phyloP scores from a whole-genome alignment of 345 rosid species.

The Eucalyptus guilfoylei region DNA sequence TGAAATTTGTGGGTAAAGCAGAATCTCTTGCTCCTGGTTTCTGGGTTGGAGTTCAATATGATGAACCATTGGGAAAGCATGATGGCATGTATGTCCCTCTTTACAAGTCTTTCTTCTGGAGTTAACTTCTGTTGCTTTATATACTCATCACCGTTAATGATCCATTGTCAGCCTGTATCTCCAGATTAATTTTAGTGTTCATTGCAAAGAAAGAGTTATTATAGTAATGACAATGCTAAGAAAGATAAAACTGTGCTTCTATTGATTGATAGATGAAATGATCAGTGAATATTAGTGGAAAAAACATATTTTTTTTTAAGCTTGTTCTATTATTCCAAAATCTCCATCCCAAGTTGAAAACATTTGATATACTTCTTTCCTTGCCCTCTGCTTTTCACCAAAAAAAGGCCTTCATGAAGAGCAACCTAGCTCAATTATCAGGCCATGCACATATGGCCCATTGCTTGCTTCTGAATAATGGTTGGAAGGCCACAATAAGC shows the following conservation, averaged over 20 bases:
- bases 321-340: background rate
- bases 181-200: background rate
- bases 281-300: background rate
- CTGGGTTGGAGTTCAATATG: constrained; percentile 88
- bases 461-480: background rate
- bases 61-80: constrained; percentile 92
- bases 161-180: background rate
- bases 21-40: constrained; percentile 76
- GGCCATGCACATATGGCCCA: background rate
- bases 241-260: background rate
- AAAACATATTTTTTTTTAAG: background rate
- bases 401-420: background rate
- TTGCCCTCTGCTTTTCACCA: background rate
- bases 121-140: background rate
- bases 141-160: background rate
- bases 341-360: background rate
- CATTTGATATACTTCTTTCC: background rate
- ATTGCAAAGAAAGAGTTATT: background rate
- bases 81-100: constrained; percentile 71
- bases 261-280: background rate
- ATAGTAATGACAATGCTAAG: background rate
- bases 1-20: constrained; percentile 71
- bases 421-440: background rate
- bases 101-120: background rate
- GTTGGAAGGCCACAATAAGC: background rate